These are phyloP conservation scores for Metschnikowia picachoensis DNA, from an alignment of 805 yeast genomes.

Conservation along the genomic window DNA sequence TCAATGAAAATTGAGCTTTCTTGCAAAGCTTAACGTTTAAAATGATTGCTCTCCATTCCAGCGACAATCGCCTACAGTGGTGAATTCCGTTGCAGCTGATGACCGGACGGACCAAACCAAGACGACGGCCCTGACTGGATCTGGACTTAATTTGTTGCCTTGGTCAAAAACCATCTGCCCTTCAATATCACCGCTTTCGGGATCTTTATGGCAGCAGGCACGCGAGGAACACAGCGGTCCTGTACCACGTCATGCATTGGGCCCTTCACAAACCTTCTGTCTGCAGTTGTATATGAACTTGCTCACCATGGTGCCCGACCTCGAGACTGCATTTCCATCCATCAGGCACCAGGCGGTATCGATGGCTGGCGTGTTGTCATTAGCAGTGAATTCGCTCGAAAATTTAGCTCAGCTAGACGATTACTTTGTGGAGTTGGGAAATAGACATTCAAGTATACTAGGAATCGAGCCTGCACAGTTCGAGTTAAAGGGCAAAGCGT, in stretches of 20 bases:
- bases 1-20: too few relatives aligned
- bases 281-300: conserved; percentile 72
- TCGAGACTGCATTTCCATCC: conserved; percentile 68
- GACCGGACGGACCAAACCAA: too few relatives aligned
- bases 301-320: conserved; percentile 52
- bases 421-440: conserved; percentile 60
- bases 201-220: conserved; percentile 9
- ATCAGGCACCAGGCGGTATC: conserved; percentile 76
- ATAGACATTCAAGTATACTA: conserved; percentile 69
- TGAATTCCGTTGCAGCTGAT: too few relatives aligned
- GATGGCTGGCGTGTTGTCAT: conserved; percentile 72
- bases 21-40: too few relatives aligned
- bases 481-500: conserved; percentile 70
- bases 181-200: conserved; percentile 12
- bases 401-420: conserved; percentile 54
- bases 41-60: too few relatives aligned
- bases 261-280: conserved; percentile 57
- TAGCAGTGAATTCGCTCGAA: conserved; percentile 63
- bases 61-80: too few relatives aligned
- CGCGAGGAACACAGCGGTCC: conserved; percentile 13
- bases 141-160: too few relatives aligned
- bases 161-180: too few relatives aligned
- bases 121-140: too few relatives aligned
- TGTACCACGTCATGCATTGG: conserved; percentile 13
- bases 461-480: conserved; percentile 68